Percentiles rank a stretch among this genome's conserved stretches.
phyloP scores from a whole-genome alignment of 345 rosid species.

The Fremontodendron californicum region DNA sequence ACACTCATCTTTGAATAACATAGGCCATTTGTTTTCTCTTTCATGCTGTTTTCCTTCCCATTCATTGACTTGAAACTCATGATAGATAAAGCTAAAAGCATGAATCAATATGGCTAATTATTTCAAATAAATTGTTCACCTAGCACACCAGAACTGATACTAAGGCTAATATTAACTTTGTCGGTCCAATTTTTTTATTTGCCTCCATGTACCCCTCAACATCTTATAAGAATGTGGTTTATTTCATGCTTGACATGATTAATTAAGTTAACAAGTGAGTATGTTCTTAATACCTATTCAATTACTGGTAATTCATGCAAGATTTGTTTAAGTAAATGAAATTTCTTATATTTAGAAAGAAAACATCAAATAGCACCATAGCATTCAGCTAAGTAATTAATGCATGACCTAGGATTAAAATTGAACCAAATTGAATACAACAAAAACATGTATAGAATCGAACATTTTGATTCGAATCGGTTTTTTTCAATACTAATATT shows the following conservation, averaged over 20 bases:
- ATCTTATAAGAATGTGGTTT: not conserved
- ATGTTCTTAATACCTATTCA: not conserved
- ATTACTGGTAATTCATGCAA: not conserved
- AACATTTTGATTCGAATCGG: too few species aligned
- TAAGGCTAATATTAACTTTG: not conserved
- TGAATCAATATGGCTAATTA: not conserved
- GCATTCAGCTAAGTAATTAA: too few species aligned
- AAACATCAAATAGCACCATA: not conserved
- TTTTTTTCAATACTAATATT: too few species aligned
- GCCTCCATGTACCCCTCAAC: not conserved
- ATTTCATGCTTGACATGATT: not conserved
- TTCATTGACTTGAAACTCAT: constrained; percentile 2
- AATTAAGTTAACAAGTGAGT: not conserved
- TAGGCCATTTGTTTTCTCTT: not conserved
- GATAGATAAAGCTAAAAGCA: not conserved
- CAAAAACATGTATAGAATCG: too few species aligned
- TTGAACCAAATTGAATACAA: too few species aligned
- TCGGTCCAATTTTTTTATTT: not conserved
- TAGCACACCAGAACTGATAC: not conserved
- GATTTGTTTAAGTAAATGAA: not conserved
- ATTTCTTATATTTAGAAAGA: not conserved
- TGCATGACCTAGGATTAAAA: too few species aligned
- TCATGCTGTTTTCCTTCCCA: not conserved
- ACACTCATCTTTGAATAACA: too few species aligned
- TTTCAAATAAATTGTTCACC: not conserved